Conservation (phyloP, 441 rosid genomes). For the Aquilaria agallochum region DNA sequence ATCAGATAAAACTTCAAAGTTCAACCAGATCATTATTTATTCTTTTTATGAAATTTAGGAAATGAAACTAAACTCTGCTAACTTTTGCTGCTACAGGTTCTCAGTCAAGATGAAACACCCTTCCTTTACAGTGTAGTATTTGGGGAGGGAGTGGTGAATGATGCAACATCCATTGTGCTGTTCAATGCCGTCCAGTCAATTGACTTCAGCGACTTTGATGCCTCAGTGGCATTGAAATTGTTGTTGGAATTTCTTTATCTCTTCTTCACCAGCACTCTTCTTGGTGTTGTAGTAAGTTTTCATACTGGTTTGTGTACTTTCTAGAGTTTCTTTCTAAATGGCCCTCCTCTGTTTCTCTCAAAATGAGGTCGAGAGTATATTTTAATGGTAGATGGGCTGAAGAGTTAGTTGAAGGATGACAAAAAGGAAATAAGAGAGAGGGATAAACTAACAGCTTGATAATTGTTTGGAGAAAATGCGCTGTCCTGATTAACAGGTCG, state of each 20-base stretch:
- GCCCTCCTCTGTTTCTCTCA: too few species aligned
- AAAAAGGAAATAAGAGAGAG: too few species aligned
- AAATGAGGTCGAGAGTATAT: too few species aligned
- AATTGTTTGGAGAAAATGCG: too few species aligned
- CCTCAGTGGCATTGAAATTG: conserved; percentile 32
- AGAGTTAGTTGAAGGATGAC: too few species aligned
- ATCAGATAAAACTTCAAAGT: neutral
- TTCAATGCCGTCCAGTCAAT: conserved; percentile 60
- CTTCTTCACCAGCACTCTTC: conserved; percentile 54
- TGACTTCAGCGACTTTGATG: conserved; percentile 31
- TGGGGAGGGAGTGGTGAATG: conserved; percentile 85
- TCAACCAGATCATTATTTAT: neutral
- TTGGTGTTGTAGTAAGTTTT: conserved; percentile 59
- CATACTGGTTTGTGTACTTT: neutral
- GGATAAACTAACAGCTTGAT: too few species aligned
- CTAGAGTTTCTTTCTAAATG: neutral
- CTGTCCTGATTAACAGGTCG: too few species aligned
- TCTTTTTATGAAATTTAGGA: neutral
- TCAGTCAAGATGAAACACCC: conserved; percentile 77
- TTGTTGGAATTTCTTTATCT: conserved; percentile 70
- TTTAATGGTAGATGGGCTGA: too few species aligned
- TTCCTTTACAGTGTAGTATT: conserved; percentile 72
- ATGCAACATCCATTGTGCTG: conserved; percentile 77
- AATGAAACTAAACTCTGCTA: neutral
- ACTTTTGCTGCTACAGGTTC: conserved; percentile 41